These are phyloP conservation scores for Quercus variabilis DNA, from an alignment of 306 rosid genomes.

Conservation along the genomic window DNA sequence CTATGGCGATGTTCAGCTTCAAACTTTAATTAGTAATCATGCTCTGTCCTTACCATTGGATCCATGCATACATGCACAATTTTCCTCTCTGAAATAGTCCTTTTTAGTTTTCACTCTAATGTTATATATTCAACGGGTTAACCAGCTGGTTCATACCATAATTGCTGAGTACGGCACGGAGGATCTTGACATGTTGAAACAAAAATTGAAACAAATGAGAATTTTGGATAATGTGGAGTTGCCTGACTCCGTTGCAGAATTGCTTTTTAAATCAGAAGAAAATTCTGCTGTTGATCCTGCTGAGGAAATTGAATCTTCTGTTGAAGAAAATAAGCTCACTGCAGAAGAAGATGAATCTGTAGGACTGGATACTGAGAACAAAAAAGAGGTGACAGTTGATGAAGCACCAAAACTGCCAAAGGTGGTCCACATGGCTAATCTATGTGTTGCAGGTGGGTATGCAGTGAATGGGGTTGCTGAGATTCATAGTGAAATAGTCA, in stretches of 20 bases:
- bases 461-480: conserved; percentile 98
- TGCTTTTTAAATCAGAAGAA: conserved; percentile 53
- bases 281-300: conserved; percentile 14
- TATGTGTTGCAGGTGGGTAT: conserved; percentile 94
- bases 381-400: conserved; percentile 44
- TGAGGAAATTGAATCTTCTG: conserved; percentile 36
- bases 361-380: conserved; percentile 28
- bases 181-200: conserved; percentile 56
- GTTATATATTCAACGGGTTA: not conserved
- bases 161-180: conserved; percentile 62
- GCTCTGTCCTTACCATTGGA: not conserved
- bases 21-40: not conserved
- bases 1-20: not conserved
- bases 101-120: not conserved
- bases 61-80: not conserved
- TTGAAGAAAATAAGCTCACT: conserved; percentile 19
- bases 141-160: conserved; percentile 69
- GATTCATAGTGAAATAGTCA: conserved; percentile 96
- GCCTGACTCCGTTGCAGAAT: conserved; percentile 60
- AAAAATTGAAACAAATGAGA: conserved; percentile 83
- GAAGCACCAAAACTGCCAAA: conserved; percentile 73
- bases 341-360: conserved; percentile 34
- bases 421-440: conserved; percentile 96
- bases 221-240: conserved; percentile 84
- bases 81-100: not conserved